Evolutionary conservation across 768 basidiomycete genomes (phyloP), one percentile per base, ranked within the genome.

Genomic region (Omphalotus guepiniiformis): DNA sequence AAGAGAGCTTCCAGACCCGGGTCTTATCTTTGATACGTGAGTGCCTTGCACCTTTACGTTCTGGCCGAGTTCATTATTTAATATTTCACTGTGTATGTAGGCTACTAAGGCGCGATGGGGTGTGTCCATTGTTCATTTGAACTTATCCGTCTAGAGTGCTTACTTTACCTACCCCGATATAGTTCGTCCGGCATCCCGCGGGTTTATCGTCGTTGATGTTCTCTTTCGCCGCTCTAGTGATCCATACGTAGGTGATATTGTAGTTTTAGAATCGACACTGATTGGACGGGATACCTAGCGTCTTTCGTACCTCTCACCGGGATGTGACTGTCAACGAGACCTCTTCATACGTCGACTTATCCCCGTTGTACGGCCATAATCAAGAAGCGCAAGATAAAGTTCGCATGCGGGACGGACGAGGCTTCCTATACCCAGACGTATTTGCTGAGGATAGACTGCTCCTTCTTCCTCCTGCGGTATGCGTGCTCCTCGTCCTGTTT

Each of bases 281-380:
- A 27, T 1, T 21, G 21, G 11, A 35, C 21, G 21, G 16, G 5
- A 2, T 18, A 25, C 6, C 13, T 34, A 89, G 86, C 38, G 81
- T 90, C 45, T 94, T 94, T 78, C 87, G 88, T 35, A 93, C 91
- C 0, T 79, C 80, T 9, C 85, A 87, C 61, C 63, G 57, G 8
- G 70, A 86, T 40, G 70, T 73, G 13, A 75, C 74, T 56, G 81
- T 88, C 55, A 94, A 94, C 64, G 78, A 90, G 60, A 92, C 92
- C 2, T 88, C 87, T 0, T 85, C 87, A 11, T 94, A 94, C 57
- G 82, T 93, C 42, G 92, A 94, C 58, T 75, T 94, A 2, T 79
- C 82, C 2, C 88, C 88, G 2, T 66, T 94, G 22, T 94, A 94
- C 57, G 92, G 92, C 0, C 78, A 85, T 49, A 78, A 80, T 53